Percentiles rank a stretch among this genome's conserved stretches.
phyloP scores from a whole-genome alignment of 108 stramenopile genomes.

The Phaeodactylum tricornutum region DNA sequence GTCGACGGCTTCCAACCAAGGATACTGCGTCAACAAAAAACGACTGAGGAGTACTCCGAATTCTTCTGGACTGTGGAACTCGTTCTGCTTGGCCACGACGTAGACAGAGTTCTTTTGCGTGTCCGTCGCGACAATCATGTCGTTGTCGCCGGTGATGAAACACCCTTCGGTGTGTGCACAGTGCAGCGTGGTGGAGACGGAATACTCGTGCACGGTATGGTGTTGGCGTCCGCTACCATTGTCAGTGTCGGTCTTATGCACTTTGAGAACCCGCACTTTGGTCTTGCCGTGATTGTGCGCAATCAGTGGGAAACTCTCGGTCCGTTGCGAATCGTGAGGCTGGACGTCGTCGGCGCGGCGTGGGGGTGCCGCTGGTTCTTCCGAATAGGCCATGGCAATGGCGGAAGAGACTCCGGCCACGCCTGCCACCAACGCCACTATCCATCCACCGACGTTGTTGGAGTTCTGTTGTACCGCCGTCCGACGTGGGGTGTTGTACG shows the following conservation, averaged over 20 bases:
- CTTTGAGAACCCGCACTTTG: background rate
- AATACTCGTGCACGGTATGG: background rate
- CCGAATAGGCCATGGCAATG: conserved; percentile 3
- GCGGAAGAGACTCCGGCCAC: background rate
- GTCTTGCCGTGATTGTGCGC: background rate
- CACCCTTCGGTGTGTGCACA: background rate
- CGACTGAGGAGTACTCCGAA: background rate
- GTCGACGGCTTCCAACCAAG: background rate
- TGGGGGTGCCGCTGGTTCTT: background rate
- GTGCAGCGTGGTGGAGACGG: background rate
- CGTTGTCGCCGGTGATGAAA: conserved; percentile 22
- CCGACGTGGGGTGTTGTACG: too few relatives aligned
- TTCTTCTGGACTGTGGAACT: background rate
- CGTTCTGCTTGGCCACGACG: conserved; percentile 17
- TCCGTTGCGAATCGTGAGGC: too few relatives aligned
- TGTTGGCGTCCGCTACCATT: too few relatives aligned
- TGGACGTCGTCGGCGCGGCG: background rate
- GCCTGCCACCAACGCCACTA: background rate
- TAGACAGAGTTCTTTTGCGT: conserved; percentile 48
- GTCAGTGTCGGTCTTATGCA: background rate
- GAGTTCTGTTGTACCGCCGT: too few relatives aligned
- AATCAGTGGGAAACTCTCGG: background rate
- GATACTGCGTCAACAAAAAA: background rate
- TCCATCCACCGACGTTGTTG: background rate
- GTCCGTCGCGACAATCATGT: conserved; percentile 35